Evolutionary conservation across 345 rosid species (phyloP), one percentile per base, ranked within the genome.

Genomic region (Lumnitzera littorea): DNA sequence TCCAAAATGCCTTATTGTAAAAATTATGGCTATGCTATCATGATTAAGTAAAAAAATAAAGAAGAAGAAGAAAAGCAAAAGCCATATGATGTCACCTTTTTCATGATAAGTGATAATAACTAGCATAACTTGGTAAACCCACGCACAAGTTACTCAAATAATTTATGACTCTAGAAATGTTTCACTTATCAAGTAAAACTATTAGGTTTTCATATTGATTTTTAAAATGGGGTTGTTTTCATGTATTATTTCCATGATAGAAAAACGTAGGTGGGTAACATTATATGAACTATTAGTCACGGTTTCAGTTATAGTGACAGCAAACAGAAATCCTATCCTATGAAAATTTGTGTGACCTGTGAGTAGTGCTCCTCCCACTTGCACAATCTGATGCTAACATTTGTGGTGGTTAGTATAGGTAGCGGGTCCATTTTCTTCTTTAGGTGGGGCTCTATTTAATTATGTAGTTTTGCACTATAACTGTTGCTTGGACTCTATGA

Each of bases 331-430:
- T 46, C 54, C 9, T 53, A 8, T 6, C 11, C 31, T 13, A 10
- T 17, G 12, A 13, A 48, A 48, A 57, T 6, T 2, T 20, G 25
- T 51, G 52, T 36, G 15, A 50, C 43, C 11, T 36, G 0, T 36
- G 43, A 53, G 53, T 56, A 53, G 53, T 56, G 62, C 57, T 48
- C 31, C 62, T 4, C 53, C 66, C 62, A 62, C 68, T 64, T 57
- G 63, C 69, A 1, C 3, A 24, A 2, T 24, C 14, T 51, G 59
- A 43, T 24, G 63, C 47, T 62, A 24, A 48, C 51, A 41, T 41
- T 12, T 57, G 60, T 57, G 60, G 60, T 48, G 17, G 43, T 2
- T 12, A 46, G 48, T 48, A 57, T 17, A 48, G 46, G 46, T 16
- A 48, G 60, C 9, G 2, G 25, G 60, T n/a, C 60, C 49, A 17